These are phyloP conservation scores for Geoglossum glabrum DNA, from an alignment of 495 filamentous ascomycete genomes.

Conservation along the genomic window DNA sequence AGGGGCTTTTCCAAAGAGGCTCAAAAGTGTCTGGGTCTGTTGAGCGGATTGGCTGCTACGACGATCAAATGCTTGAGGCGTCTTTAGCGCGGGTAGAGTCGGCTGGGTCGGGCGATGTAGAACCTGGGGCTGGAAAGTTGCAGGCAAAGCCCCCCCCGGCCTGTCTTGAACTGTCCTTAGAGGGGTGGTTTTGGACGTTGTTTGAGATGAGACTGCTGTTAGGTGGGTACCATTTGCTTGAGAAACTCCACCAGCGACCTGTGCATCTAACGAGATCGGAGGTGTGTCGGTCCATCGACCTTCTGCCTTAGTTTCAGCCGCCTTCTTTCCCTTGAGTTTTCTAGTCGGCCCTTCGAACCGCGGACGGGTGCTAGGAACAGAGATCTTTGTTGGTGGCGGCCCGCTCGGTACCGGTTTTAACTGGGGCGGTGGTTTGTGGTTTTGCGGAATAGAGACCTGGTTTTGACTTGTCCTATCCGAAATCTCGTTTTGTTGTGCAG, in stretches of 20 bases:
- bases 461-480: neutral
- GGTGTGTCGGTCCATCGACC: neutral
- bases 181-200: neutral
- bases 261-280: neutral
- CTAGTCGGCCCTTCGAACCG: neutral
- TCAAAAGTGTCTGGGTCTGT: slow-evolving; percentile 48
- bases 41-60: slow-evolving; percentile 26
- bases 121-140: slow-evolving; percentile 39
- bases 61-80: slow-evolving; percentile 12
- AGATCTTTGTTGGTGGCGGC: neutral
- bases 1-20: slow-evolving; percentile 44
- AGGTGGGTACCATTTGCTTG: neutral
- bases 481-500: neutral
- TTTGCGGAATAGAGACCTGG: neutral
- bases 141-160: slow-evolving; percentile 15
- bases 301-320: neutral
- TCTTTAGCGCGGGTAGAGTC: slow-evolving; percentile 9
- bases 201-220: neutral
- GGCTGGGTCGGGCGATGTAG: slow-evolving; percentile 7
- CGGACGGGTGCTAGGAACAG: neutral
- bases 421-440: neutral
- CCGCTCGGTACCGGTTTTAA: neutral
- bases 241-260: neutral
- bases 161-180: slow-evolving; percentile 7
- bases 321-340: neutral